Evolutionary conservation across 129 eudicot species (phyloP), one percentile per base, ranked within the genome.

Genomic region (Chrysanthemum lavandulifolium): DNA sequence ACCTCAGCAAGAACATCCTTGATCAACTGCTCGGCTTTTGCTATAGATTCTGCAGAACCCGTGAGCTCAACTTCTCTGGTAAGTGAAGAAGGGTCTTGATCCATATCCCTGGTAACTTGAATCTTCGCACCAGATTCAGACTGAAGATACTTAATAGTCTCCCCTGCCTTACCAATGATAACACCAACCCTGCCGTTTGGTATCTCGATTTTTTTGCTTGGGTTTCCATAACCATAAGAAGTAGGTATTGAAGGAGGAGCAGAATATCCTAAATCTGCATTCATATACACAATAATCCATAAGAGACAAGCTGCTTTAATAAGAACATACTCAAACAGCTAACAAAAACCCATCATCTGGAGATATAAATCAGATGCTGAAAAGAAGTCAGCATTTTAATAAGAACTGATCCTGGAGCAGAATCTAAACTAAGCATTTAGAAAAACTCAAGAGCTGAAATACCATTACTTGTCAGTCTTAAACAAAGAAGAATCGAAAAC

Each of bases 181-280:
- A 92, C 97, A 72, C 97, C 97, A 52, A 92, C 97, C 78, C 91
- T 80, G 14, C 91, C 96, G 80, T 89, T 89, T 48, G 97, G 97
- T 49, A 92, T 85, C 73, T 86, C 94, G 43, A 92, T 92, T 63
- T 83, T 92, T 79, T 89, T 92, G 82, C 77, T 89, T 6, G 89
- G 79, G 45, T 86, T 83, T 25, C 83, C 86, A 69, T 83, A 80
- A 48, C 93, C 94, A 74, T 81, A 86, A 23, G 92, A 80, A n/a
- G 78, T 50, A 40, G 85, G 82, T 58, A 71, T 54, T 14, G 87
- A 80, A 29, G 85, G 73, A 51, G 77, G 73, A 55, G 77, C 71
- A 29, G 77, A 76, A 73, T 76, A 85, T 56, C 81, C 82, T 12
- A 56, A 29, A 80, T 76, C 97, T 86, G 84, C 68, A 48, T 40